A percentile compares a stretch with the other conserved stretches of the same genome.
phyloP scores from a whole-genome alignment of 2,329 filamentous ascomycete species.

The Aspergillus luchuensis region DNA sequence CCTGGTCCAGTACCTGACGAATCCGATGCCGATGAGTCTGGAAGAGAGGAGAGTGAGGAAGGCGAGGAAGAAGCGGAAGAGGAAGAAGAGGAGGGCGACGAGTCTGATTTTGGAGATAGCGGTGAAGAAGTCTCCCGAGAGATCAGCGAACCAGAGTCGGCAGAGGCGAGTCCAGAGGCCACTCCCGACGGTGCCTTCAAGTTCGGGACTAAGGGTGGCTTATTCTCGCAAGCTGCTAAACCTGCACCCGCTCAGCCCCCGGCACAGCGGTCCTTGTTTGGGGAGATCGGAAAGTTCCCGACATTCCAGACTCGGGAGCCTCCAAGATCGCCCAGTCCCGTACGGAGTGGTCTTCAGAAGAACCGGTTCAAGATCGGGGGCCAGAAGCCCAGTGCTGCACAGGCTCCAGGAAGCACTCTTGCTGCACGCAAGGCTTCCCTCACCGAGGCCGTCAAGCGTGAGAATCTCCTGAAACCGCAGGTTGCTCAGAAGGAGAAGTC shows the following conservation, averaged over 20 bases:
- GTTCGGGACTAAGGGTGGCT: conserved; percentile 39
- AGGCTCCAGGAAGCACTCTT: conserved; percentile 41
- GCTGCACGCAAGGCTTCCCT: conserved; percentile 44
- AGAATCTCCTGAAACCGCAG: conserved; percentile 26
- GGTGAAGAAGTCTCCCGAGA: conserved; percentile 51
- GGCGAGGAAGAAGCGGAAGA: conserved; percentile 16
- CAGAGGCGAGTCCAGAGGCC: conserved; percentile 40
- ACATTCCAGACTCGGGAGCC: conserved; percentile 35
- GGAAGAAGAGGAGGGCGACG: conserved; percentile 35
- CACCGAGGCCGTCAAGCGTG: conserved; percentile 35
- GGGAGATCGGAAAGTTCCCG: conserved; percentile 46
- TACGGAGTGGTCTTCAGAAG: conserved; percentile 36
- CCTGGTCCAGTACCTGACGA: conserved; percentile 37
- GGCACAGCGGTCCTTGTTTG: conserved; percentile 43
- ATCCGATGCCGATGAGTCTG: conserved; percentile 40
- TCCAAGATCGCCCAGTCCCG: conserved; percentile 51
- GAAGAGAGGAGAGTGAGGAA: conserved; percentile 29
- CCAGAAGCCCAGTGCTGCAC: conserved; percentile 43
- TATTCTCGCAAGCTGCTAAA: conserved; percentile 44
- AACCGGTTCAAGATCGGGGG: conserved; percentile 35
- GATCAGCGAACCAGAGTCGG: conserved; percentile 31
- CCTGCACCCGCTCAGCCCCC: conserved; percentile 15
- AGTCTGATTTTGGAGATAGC: conserved; percentile 49
- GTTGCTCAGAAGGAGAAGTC: conserved; percentile 27
- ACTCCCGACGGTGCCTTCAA: conserved; percentile 51